Conservation (phyloP, 2,329 filamentous ascomycete species). For the Alternaria metachromatica region DNA sequence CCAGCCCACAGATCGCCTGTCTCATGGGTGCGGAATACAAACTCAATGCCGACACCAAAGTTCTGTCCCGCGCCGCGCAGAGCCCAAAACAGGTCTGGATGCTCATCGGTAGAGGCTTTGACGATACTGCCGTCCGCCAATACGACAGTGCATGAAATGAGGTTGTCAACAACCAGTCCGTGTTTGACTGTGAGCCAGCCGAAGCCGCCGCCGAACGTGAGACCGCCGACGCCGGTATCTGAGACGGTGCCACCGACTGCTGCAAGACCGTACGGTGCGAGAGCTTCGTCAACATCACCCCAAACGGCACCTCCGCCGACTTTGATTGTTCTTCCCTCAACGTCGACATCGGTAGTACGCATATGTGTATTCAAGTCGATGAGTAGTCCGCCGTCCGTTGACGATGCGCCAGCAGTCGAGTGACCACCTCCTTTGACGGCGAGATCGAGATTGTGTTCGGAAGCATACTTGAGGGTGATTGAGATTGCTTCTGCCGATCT, state of each 20-base stretch:
- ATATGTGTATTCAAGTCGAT: slow-evolving; percentile 14
- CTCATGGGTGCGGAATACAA: slow-evolving; percentile 48
- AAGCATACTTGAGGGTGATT: slow-evolving; percentile 12
- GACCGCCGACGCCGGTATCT: slow-evolving; percentile 51
- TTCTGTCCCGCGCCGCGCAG: slow-evolving; percentile 64
- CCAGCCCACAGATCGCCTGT: slow-evolving; percentile 18
- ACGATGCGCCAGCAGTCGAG: slow-evolving; percentile 14
- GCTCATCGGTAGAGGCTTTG: slow-evolving; percentile 37
- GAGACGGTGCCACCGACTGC: slow-evolving; percentile 11
- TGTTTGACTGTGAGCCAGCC: slow-evolving; percentile 61
- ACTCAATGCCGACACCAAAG: slow-evolving; percentile 61
- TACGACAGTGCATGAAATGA: slow-evolving; percentile 59
- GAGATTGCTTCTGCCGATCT: slow-evolving; percentile 11
- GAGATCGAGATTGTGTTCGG: slow-evolving; percentile 9
- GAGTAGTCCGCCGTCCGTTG: slow-evolving; percentile 13
- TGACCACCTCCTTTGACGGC: slow-evolving; percentile 15
- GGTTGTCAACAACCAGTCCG: slow-evolving; percentile 61
- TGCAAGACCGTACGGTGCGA: slow-evolving; percentile 10
- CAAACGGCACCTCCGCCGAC: slow-evolving; percentile 12
- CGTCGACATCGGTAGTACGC: slow-evolving; percentile 8
- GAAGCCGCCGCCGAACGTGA: slow-evolving; percentile 63
- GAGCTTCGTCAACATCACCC: slow-evolving; percentile 12
- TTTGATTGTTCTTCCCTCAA: slow-evolving; percentile 4
- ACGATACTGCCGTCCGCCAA: slow-evolving; percentile 56
- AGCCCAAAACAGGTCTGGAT: slow-evolving; percentile 62